Conservation (phyloP, 148 eudicot species). For the Cornus suecica region DNA sequence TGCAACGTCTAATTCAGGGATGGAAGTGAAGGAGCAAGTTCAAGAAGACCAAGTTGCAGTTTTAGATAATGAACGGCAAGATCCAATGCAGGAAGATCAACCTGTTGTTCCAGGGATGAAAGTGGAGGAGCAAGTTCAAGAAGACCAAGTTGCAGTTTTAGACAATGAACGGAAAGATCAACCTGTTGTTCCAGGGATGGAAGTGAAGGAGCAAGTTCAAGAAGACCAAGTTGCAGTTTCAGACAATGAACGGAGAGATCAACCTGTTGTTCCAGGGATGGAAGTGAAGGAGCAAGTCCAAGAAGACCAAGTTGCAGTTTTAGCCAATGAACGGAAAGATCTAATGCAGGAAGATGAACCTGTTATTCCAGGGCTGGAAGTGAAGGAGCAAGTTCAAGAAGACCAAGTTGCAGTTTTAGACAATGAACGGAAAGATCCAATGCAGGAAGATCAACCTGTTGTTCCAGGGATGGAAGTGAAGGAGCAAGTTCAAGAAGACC, state of each 20-base stretch:
- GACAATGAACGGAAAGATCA: conserved; percentile 11
- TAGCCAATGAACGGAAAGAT: too few relatives aligned
- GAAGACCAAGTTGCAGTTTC: conserved; percentile 8
- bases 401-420: too few relatives aligned
- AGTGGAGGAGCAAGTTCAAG: background rate
- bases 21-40: conserved; percentile 10
- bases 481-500: conserved; percentile 20
- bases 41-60: background rate
- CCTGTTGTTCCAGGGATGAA: conserved; percentile 16
- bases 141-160: conserved; percentile 8
- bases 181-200: conserved; percentile 15
- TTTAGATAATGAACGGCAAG: conserved; percentile 14
- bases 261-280: conserved; percentile 11
- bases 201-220: background rate
- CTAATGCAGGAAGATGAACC: too few relatives aligned
- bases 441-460: too few relatives aligned
- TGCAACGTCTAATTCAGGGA: conserved; percentile 11
- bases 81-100: conserved; percentile 13
- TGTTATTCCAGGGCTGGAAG: conserved; percentile 11
- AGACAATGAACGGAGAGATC: conserved; percentile 16
- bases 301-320: too few relatives aligned
- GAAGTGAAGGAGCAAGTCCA: conserved; percentile 20
- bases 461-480: conserved; percentile 12
- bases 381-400: conserved; percentile 22
- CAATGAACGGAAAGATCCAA: background rate